These are phyloP conservation scores for Fusarium palustre DNA, from an alignment of 2,329 filamentous ascomycete genomes.

Conservation along the genomic window DNA sequence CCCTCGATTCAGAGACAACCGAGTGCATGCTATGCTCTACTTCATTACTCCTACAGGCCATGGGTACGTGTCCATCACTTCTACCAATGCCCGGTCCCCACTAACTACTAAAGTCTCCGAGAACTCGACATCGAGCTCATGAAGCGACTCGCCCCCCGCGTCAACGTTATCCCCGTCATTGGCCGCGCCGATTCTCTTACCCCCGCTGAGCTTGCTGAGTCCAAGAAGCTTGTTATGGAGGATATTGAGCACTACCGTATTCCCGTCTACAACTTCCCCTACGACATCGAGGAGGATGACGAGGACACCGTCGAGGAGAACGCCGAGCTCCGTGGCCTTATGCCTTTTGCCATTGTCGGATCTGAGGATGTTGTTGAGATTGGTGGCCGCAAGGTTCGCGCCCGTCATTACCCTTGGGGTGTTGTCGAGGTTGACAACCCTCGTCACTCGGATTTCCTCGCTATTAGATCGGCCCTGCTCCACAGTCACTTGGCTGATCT, in stretches of 20 bases:
- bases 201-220: constrained; percentile 95
- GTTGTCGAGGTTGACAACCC: constrained; percentile 99
- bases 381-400: constrained; percentile 89
- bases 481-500: constrained; percentile 98
- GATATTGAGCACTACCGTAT: constrained; percentile 99
- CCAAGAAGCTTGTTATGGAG: constrained; percentile 99
- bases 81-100: neutral
- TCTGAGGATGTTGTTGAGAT: constrained; percentile 97
- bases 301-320: constrained; percentile 99
- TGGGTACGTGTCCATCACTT: constrained; percentile 67
- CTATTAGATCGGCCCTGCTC: constrained; percentile 93
- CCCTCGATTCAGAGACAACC: constrained; percentile 98
- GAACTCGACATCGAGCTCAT: constrained; percentile 99
- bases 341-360: constrained; percentile 99
- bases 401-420: constrained; percentile 98
- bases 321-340: constrained; percentile 93
- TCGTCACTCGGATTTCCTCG: constrained; percentile 97
- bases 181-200: constrained; percentile 98
- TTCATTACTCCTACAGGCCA: constrained; percentile 99
- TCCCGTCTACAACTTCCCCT: constrained; percentile 99
- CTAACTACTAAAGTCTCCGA: constrained; percentile 75
- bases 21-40: constrained; percentile 97
- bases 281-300: constrained; percentile 99
- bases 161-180: constrained; percentile 99
- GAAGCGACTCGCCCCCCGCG: constrained; percentile 97